Conservation (phyloP, 2,329 filamentous ascomycete species). For the Fusarium coicis region DNA sequence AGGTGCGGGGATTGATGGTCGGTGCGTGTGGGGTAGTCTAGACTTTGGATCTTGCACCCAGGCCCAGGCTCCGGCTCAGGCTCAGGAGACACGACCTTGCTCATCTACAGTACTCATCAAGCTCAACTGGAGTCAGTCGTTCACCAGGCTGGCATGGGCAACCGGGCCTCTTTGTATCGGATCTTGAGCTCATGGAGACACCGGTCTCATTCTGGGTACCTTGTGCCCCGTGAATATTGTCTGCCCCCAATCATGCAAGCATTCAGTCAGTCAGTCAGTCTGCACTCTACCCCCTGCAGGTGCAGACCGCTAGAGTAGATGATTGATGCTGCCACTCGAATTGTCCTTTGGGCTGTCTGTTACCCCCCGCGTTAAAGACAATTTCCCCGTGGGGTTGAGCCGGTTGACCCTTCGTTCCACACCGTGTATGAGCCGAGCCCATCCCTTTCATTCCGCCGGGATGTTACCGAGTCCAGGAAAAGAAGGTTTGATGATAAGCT, state of each 20-base stretch:
- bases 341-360: conserved; percentile 4
- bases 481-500: conserved; percentile 11
- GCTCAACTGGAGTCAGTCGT: background rate
- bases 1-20: conserved; percentile 42
- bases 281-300: conserved; percentile 11
- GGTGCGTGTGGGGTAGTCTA: conserved; percentile 43
- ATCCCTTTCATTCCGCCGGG: conserved; percentile 23
- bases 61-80: conserved; percentile 5
- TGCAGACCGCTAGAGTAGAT: conserved; percentile 22
- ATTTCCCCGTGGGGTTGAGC: conserved; percentile 34
- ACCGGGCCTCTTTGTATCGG: background rate
- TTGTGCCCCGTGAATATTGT: background rate
- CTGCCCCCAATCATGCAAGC: background rate
- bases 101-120: background rate
- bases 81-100: background rate
- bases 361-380: conserved; percentile 25
- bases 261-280: background rate
- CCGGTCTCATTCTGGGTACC: background rate
- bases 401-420: background rate
- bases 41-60: conserved; percentile 32
- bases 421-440: conserved; percentile 33
- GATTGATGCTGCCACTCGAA: conserved; percentile 22
- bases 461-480: conserved; percentile 16
- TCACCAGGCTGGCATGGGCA: conserved; percentile 27
- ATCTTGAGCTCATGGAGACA: conserved; percentile 33